Base-by-base conservation (phyloP, 306 rosid genomes). In the Rosa multiflora region DNA sequence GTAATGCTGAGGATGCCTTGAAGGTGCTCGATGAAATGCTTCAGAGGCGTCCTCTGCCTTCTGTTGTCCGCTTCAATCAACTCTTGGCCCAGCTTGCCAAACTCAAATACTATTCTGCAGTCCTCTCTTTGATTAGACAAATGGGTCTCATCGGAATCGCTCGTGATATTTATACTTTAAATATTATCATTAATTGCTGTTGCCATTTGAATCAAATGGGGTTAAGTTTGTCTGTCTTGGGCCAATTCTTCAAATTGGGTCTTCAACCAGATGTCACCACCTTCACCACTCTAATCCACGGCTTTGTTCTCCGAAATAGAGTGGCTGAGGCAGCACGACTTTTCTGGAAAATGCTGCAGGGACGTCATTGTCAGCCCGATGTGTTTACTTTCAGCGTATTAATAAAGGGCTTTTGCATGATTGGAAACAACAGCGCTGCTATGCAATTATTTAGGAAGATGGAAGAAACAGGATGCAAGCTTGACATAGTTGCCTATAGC, bases 111-210 rank as follows among this genome's bases (percentile, higher is more conserved):
- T 69, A 58, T 68, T 62, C 81, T 21, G 40, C 70, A 0, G 76
- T 74, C 2, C 66, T 85, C 52, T 72, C 80, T 13, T 40, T 85
- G 1, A 61, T 61, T 42, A 83, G 58, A 29, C 78, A 69, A 67
- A 61, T 84, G 43, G 67, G 39, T 9, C 58, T 47, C 1, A 13
- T 20, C 0, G 81, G 86, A 10, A 15, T 73, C 32, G 7, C 14
- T 37, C 63, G 8, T n/a, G 59, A 85, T 77, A 59, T 6, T 0
- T 88, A 42, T 58, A 83, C 84, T 62, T 55, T 88, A 39, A 79
- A n/a, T 26, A 85, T 88, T 49, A 48, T 58, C 40, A 73, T 82
- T 49, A 85, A 88, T 10, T 88, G 86, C 67, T 86, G 78, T 3
- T 83, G 86, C 42, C 84, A 23, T 39, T 26, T 79, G 72, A 79